A percentile compares a stretch with the other conserved stretches of the same genome.
phyloP scores from a whole-genome alignment of 192 early-diverging fungal genomes.

The Backusella morwellensis region DNA sequence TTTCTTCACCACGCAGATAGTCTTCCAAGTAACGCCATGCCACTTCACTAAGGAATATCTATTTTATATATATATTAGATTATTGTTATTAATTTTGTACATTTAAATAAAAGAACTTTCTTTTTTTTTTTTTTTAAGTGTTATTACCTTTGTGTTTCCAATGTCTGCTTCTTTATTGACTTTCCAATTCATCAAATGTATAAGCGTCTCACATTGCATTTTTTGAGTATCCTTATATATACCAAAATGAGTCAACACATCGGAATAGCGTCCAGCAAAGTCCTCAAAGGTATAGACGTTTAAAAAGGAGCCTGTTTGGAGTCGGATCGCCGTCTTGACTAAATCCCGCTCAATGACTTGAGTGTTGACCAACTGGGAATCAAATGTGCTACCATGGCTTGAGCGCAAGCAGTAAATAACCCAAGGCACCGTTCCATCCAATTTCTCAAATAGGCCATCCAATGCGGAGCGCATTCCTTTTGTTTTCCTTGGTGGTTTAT shows the following conservation, averaged over 20 bases:
- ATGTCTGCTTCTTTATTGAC: constrained; percentile 56
- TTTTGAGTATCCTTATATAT: constrained; percentile 30
- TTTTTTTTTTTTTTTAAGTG: background rate
- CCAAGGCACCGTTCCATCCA: constrained; percentile 77
- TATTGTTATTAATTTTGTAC: background rate
- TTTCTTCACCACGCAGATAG: constrained; percentile 66
- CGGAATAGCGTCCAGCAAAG: constrained; percentile 72
- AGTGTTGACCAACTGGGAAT: constrained; percentile 61
- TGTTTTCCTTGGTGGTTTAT: constrained; percentile 76
- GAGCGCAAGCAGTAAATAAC: constrained; percentile 73
- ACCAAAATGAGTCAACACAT: constrained; percentile 43
- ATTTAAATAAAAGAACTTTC: background rate
- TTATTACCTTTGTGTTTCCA: constrained; percentile 45
- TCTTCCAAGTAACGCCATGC: constrained; percentile 87
- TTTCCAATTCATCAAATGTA: constrained; percentile 57
- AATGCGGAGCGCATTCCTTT: constrained; percentile 65
- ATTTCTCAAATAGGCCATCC: constrained; percentile 59
- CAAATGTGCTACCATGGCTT: constrained; percentile 56
- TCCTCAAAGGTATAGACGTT: constrained; percentile 73
- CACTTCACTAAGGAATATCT: constrained; percentile 70
- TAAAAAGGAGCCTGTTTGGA: constrained; percentile 68
- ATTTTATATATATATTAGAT: background rate
- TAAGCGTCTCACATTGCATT: constrained; percentile 38
- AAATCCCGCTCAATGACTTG: constrained; percentile 75
- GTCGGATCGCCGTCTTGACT: constrained; percentile 58